Base-by-base conservation (phyloP, 1,139 yeast species). In the Zygosaccharomyces sapae region DNA sequence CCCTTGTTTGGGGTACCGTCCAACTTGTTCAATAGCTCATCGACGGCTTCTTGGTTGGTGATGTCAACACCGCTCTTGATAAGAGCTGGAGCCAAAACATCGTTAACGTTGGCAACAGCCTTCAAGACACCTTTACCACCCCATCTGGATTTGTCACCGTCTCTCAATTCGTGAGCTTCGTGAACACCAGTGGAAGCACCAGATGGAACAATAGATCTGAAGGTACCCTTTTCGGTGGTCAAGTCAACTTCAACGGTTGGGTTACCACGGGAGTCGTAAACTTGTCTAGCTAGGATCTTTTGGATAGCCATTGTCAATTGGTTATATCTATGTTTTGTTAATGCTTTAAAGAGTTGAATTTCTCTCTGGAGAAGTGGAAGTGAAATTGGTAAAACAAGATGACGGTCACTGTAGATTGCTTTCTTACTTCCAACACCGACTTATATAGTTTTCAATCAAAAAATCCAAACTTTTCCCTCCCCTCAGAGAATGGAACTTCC, bases 191-290 rank as follows among this genome's bases (percentile, higher is more conserved):
- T 88, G 66, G 96, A 87, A 57, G 96, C 96, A 74, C 96, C 97
- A 57, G 96, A 86, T 70, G 97, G 97, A 55, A 89, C 97, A 66
- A 87, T 87, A 61, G 96, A 79, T 73, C 96, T 83, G 88, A 86
- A 87, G 58, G 79, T 69, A 67, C 96, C 96, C 66, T 83, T 79
- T 56, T 76, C 88, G 65, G 96, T 89, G 78, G 83, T 77, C 62
- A 88, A 66, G 67, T 89, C 96, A 61, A 88, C 96, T 79, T 89
- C 96, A 63, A 89, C 96, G 59, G 96, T 89, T 74, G 97, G 97
- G 80, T 89, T 89, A 75, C 96, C 96, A 77, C 97, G 86, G 62
- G 96, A 88, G 76, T 89, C 97, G 83, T 89, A 89, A 73, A 89
- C 94, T 77, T 81, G 82, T 77, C 96, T 86, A 65, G 96, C 86